Evolutionary conservation across 2,329 filamentous ascomycete species (phyloP).

Genomic region (Fusarium continuum): DNA sequence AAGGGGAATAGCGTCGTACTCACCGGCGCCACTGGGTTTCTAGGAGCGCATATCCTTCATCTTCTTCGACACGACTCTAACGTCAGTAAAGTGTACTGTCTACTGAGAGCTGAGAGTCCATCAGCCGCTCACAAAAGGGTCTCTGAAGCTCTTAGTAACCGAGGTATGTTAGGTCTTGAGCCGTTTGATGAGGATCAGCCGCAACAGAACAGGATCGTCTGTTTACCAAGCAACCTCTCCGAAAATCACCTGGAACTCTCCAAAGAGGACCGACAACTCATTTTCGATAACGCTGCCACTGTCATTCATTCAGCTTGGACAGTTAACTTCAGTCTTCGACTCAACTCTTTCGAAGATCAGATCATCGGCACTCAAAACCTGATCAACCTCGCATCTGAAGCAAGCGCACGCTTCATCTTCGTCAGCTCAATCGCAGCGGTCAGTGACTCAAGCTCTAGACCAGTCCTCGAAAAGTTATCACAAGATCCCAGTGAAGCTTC

Average conservation of each 20-base stretch:
- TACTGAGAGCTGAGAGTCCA: slow-evolving; percentile 54
- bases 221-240: slow-evolving; percentile 26
- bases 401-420: slow-evolving; percentile 53
- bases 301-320: slow-evolving; percentile 64
- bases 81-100: slow-evolving; percentile 27
- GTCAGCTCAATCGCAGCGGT: slow-evolving; percentile 61
- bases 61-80: slow-evolving; percentile 10
- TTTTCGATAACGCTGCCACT: not conserved
- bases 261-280: not conserved
- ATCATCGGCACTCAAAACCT: slow-evolving; percentile 57
- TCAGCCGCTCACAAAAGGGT: slow-evolving; percentile 8
- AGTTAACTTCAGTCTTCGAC: slow-evolving; percentile 64
- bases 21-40: slow-evolving; percentile 72
- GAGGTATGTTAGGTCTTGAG: slow-evolving; percentile 3
- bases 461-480: slow-evolving; percentile 47
- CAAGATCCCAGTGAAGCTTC: slow-evolving; percentile 36
- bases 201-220: slow-evolving; percentile 13
- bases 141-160: slow-evolving; percentile 16
- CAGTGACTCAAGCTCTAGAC: slow-evolving; percentile 43
- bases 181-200: not conserved
- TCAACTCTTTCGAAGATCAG: slow-evolving; percentile 61
- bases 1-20: slow-evolving; percentile 50
- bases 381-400: slow-evolving; percentile 46
- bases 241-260: slow-evolving; percentile 10
- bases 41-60: slow-evolving; percentile 65